phyloP scores from a whole-genome alignment of 2,329 filamentous ascomycete genomes.

The Monilinia polystroma region DNA sequence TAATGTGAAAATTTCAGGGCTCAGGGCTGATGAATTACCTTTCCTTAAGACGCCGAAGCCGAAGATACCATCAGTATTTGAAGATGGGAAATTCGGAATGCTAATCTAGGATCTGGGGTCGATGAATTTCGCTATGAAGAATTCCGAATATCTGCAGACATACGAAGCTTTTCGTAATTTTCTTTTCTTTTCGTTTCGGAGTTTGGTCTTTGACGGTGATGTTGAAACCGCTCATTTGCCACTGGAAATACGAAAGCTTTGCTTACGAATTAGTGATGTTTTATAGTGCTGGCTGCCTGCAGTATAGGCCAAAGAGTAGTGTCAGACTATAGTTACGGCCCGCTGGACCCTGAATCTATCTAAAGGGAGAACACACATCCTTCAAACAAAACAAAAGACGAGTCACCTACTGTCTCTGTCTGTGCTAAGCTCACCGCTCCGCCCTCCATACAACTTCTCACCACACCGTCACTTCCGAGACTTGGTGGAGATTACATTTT shows the following conservation, averaged over 20 bases:
- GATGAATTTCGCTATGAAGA: neutral
- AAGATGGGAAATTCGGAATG: neutral
- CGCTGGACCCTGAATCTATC: neutral
- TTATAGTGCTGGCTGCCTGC: neutral
- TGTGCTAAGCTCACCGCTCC: constrained; percentile 9
- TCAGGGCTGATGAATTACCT: constrained; percentile 4
- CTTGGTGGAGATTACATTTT: constrained; percentile 10
- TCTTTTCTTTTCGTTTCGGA: neutral
- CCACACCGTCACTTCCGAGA: constrained; percentile 4
- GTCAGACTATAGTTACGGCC: neutral
- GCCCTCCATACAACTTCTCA: neutral
- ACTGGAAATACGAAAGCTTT: neutral
- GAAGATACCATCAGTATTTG: neutral
- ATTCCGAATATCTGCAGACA: neutral
- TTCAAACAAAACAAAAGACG: neutral
- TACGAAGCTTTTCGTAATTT: neutral
- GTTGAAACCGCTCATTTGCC: constrained; percentile 15
- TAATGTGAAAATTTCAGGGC: neutral
- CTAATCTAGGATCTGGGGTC: neutral
- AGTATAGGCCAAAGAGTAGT: neutral
- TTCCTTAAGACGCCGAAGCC: neutral
- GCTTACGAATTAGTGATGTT: constrained; percentile 4
- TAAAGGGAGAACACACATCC: constrained; percentile 1
- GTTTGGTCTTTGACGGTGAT: constrained; percentile 1
- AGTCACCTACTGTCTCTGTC: constrained; percentile 2